These are phyloP conservation scores for Rhododendron vialii DNA, from an alignment of 148 eudicot genomes.

Conservation along the genomic window DNA sequence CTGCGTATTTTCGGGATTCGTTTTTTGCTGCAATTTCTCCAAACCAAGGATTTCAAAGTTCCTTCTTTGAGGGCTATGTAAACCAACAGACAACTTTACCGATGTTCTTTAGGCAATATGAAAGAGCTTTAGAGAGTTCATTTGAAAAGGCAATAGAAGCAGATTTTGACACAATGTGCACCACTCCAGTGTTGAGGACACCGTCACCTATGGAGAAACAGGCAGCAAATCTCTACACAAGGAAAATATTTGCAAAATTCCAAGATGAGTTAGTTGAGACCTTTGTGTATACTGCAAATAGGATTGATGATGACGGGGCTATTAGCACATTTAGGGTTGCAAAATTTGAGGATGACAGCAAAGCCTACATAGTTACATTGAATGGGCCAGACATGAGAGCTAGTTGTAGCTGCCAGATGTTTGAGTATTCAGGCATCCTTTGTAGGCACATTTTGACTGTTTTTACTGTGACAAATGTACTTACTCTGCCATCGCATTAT, in stretches of 20 bases:
- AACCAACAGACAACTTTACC: slow-evolving; percentile 81
- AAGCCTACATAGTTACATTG: slow-evolving; percentile 61
- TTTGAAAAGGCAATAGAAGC: slow-evolving; percentile 81
- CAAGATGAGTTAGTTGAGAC: slow-evolving; percentile 96
- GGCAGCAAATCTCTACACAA: slow-evolving; percentile 73
- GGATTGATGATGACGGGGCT: slow-evolving; percentile 64
- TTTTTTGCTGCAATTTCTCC: slow-evolving; percentile 70
- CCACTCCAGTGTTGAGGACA: slow-evolving; percentile 66
- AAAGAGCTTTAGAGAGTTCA: slow-evolving; percentile 82
- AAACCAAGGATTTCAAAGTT: slow-evolving; percentile 51
- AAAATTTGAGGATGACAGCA: slow-evolving; percentile 80
- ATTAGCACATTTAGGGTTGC: slow-evolving; percentile 76
- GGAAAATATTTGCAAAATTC: slow-evolving; percentile 73
- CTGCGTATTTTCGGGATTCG: slow-evolving; percentile 78
- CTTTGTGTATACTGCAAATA: slow-evolving; percentile 88
- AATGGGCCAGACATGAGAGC: slow-evolving; percentile 66
- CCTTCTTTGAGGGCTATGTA: slow-evolving; percentile 77
- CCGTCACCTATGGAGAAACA: slow-evolving; percentile 99
- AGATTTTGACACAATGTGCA: slow-evolving; percentile 70
- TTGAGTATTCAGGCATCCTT: slow-evolving; percentile 83
- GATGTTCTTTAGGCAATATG: slow-evolving; percentile 86
- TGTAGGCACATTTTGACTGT: slow-evolving; percentile 89
- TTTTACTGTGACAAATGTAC: slow-evolving; percentile 85
- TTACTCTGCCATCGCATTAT: slow-evolving; percentile 86
- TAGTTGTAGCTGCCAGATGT: slow-evolving; percentile 87